Percentiles rank a stretch among this genome's conserved stretches.
phyloP scores from a whole-genome alignment of 179 eudicot species.

The Vitellaria paradoxa region DNA sequence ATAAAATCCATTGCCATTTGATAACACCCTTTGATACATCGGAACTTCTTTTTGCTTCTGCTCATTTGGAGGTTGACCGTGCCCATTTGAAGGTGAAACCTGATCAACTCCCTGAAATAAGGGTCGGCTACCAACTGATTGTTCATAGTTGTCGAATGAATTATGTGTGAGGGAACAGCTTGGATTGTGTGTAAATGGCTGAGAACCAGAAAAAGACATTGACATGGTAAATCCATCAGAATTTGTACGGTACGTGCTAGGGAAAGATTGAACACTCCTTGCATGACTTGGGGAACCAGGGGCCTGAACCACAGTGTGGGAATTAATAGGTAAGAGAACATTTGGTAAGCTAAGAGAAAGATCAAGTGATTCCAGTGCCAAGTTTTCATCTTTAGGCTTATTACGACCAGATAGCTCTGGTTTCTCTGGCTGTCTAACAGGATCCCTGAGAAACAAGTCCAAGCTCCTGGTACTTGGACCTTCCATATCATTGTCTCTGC shows the following conservation, averaged over 20 bases:
- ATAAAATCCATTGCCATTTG: constrained; percentile 50
- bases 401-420: constrained; percentile 24
- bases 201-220: constrained; percentile 89
- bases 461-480: constrained; percentile 78
- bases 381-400: constrained; percentile 55
- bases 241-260: constrained; percentile 65
- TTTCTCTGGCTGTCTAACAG: constrained; percentile 52
- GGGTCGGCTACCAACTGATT: constrained; percentile 86
- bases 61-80: constrained; percentile 56
- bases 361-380: constrained; percentile 67
- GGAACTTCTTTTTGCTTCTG: constrained; percentile 49
- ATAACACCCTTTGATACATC: constrained; percentile 29
- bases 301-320: constrained; percentile 48
- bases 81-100: constrained; percentile 38
- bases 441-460: constrained; percentile 61
- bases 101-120: constrained; percentile 75
- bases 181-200: constrained; percentile 65
- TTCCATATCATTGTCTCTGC: constrained; percentile 54
- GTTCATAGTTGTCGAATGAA: constrained; percentile 66
- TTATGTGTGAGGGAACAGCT: constrained; percentile 83
- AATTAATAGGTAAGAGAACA: constrained; percentile 59
- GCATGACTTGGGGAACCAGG: constrained; percentile 82
- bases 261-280: constrained; percentile 82
- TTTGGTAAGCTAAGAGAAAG: constrained; percentile 92
- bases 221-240: constrained; percentile 90